phyloP scores from a whole-genome alignment of 2,329 filamentous ascomycete genomes.

The Trichoderma sp. region DNA sequence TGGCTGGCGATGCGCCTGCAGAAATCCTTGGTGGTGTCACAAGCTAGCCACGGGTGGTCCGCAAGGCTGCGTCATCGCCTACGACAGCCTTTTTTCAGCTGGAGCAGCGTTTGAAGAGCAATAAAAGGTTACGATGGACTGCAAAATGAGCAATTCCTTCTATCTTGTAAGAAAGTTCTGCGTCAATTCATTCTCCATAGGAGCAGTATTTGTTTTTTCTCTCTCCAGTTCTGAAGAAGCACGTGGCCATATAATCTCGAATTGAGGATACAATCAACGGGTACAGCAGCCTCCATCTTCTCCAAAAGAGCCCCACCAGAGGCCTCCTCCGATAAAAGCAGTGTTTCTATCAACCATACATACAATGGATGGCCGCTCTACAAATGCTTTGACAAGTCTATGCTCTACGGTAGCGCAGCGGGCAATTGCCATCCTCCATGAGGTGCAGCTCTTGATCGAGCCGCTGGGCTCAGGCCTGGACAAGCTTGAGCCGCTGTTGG shows the following conservation, averaged over 20 bases:
- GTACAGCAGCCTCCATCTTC: background rate
- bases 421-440: slow-evolving; percentile 37
- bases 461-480: slow-evolving; percentile 28
- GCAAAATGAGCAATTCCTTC: background rate
- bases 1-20: background rate
- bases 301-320: background rate
- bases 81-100: slow-evolving; percentile 8
- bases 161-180: background rate
- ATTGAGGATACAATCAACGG: background rate
- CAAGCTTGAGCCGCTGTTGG: slow-evolving; percentile 32
- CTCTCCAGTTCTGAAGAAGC: background rate
- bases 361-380: slow-evolving; percentile 43
- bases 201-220: background rate
- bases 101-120: background rate
- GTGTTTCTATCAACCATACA: background rate
- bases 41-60: background rate
- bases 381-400: slow-evolving; percentile 40
- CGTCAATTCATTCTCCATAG: background rate
- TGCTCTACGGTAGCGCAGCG: slow-evolving; percentile 41
- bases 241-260: background rate
- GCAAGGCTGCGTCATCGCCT: slow-evolving; percentile 25
- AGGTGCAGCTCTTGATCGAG: slow-evolving; percentile 38
- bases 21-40: background rate
- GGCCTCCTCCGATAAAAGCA: background rate
- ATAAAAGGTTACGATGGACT: background rate